Conservation (phyloP, 2,329 filamentous ascomycete species). For the Plectosphaerella sp. region DNA sequence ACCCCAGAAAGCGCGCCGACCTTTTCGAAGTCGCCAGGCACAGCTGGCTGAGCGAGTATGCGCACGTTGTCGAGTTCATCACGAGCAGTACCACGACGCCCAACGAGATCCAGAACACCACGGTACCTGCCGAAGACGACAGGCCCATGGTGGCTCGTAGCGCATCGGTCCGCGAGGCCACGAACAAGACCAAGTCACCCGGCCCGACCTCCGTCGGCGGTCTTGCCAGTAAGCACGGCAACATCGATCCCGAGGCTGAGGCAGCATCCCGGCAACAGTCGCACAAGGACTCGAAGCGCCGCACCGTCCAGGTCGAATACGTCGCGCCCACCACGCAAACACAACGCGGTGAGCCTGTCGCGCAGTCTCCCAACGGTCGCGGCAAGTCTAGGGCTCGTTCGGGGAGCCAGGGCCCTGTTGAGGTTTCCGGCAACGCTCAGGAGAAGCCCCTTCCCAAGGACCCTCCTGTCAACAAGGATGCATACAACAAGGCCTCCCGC, state of each 20-base stretch:
- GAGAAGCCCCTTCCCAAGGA: constrained; percentile 60
- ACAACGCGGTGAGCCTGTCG: constrained; percentile 53
- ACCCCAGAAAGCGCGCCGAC: constrained; percentile 90
- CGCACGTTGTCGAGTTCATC: constrained; percentile 94
- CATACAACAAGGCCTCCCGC: constrained; percentile 29
- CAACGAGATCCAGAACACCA: constrained; percentile 77
- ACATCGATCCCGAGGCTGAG: constrained; percentile 64
- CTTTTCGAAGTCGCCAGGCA: constrained; percentile 96
- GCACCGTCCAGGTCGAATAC: constrained; percentile 97
- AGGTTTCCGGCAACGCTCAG: constrained; percentile 29
- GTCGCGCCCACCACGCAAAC: constrained; percentile 88
- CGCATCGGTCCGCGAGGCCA: constrained; percentile 84
- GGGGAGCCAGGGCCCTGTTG: constrained; percentile 48
- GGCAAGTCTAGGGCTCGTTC: constrained; percentile 37
- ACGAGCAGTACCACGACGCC: constrained; percentile 90
- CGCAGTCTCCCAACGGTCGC: constrained; percentile 9
- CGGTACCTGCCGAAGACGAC: constrained; percentile 53
- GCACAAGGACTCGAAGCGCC: constrained; percentile 83
- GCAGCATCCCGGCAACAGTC: constrained; percentile 47
- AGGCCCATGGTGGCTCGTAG: constrained; percentile 67
- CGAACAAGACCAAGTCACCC: constrained; percentile 58
- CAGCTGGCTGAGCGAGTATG: constrained; percentile 96
- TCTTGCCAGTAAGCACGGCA: constrained; percentile 68
- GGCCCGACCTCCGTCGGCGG: constrained; percentile 52
- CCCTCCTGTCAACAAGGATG: constrained; percentile 42